Percentiles rank a stretch among this genome's conserved stretches.
phyloP scores from a whole-genome alignment of 2,329 filamentous ascomycete species.

The Colletotrichum abscissum region DNA sequence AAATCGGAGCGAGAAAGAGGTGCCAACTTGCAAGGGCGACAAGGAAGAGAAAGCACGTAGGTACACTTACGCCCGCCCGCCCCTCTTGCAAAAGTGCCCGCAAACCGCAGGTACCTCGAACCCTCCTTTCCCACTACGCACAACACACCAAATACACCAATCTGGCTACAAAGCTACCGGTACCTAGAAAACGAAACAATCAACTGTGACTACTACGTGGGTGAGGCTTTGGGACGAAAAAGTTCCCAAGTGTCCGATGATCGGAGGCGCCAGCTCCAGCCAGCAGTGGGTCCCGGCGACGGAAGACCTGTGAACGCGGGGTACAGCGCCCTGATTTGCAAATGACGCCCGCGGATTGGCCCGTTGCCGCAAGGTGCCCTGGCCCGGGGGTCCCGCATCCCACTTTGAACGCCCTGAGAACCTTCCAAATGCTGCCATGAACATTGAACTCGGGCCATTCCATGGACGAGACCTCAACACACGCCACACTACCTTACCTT shows the following conservation, averaged over 20 bases:
- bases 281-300: conserved; percentile 43
- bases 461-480: neutral
- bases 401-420: conserved; percentile 15
- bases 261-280: conserved; percentile 42
- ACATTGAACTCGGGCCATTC: neutral
- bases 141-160: neutral
- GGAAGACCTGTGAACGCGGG: conserved; percentile 46
- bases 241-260: conserved; percentile 41
- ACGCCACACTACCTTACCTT: neutral
- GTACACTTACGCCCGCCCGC: conserved; percentile 3
- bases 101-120: conserved; percentile 8
- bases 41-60: neutral
- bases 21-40: neutral
- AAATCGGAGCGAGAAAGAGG: neutral
- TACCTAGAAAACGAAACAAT: neutral
- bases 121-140: neutral
- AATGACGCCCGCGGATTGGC: conserved; percentile 44
- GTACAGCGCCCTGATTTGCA: conserved; percentile 46
- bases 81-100: conserved; percentile 28
- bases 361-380: conserved; percentile 21
- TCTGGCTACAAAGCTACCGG: neutral
- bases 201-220: neutral
- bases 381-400: neutral
- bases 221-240: conserved; percentile 23
- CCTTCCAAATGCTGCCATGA: conserved; percentile 23